Evolutionary conservation across 768 basidiomycete genomes (phyloP), one percentile per base, ranked within the genome.

Genomic region (Termitomyces sp.): DNA sequence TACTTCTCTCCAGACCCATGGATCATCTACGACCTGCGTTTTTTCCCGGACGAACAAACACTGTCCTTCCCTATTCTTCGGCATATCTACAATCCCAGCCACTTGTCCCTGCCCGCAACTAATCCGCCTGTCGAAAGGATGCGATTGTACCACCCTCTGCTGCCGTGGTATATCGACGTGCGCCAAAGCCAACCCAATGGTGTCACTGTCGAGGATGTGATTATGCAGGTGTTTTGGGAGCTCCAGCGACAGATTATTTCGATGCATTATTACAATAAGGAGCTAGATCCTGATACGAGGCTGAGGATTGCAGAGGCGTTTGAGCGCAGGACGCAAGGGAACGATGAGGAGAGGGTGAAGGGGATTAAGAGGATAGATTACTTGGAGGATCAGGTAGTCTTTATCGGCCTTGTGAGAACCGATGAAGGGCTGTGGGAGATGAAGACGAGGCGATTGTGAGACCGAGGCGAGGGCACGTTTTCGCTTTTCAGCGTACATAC

Each of bases 101-200:
- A 88, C 64, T 76, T 85, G 60, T 72, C 75, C 13, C 83, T 82
- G 45, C 75, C 82, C 52, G 81, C 79, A 24, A 81, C 81, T 15
- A 72, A 73, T 41, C 85, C 85, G 1, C 75, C 82, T 1, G 70
- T 79, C 0, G 64, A 70, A 5, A 69, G 69, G 56, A 78, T 88
- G 73, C 82, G 84, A 13, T 64, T 88, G 51, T 82, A 76, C 63
- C 84, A 86, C 67, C 69, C 78, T 0, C 71, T 73, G 36, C 70
- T 86, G 0, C 87, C 87, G 0, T 89, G 87, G 87, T 85, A 81
- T 69, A 78, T 89, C 66, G 86, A 88, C 61, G 72, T 87, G 18
- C 64, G 65, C 24, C 69, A 77, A 41, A 68, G 67, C 78, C 42
- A n/a, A 16, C 75, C 77, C 2, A 70, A 79, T 24, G 86, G 85